Percentiles rank a stretch among this genome's conserved stretches.
These are phyloP conservation scores for sunflower (Helianthus annuus) DNA, from an alignment of 129 eudicot genomes.

Conservation along the genomic window DNA sequence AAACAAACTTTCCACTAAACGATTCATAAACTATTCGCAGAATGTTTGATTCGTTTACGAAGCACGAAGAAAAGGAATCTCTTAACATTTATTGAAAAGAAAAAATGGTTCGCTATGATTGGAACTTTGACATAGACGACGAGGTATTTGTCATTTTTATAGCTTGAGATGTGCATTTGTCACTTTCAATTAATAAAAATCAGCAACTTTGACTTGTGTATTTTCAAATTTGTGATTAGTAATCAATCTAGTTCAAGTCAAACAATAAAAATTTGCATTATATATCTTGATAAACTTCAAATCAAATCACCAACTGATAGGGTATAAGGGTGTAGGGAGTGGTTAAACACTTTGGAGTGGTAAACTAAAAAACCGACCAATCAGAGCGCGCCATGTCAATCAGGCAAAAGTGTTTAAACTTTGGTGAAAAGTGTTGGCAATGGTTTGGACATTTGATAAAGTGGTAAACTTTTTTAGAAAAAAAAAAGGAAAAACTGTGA, in stretches of 20 bases:
- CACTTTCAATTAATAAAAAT: slow-evolving; percentile 4
- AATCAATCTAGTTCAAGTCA: slow-evolving; percentile 5
- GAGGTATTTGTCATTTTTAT: background rate
- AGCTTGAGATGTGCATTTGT: slow-evolving; percentile 11
- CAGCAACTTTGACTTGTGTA: background rate
- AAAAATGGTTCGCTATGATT: slow-evolving; percentile 1
- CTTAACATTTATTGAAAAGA: background rate
- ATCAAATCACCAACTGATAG: background rate
- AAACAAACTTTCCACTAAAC: no score
- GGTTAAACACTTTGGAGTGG: no score
- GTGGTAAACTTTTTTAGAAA: no score
- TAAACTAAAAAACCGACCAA: no score
- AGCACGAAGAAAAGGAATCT: background rate
- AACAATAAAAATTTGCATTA: background rate
- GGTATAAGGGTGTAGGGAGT: no score
- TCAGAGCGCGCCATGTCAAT: no score
- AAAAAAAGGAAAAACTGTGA: no score
- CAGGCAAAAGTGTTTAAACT: no score
- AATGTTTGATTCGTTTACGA: no score
- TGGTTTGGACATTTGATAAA: no score
- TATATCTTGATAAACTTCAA: background rate
- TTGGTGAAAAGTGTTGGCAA: no score
- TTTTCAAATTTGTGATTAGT: background rate
- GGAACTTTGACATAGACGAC: slow-evolving; percentile 2
- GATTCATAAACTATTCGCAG: no score